Conservation (phyloP, 257 asterid genomes). For the Ocimum tenuiflorum region DNA sequence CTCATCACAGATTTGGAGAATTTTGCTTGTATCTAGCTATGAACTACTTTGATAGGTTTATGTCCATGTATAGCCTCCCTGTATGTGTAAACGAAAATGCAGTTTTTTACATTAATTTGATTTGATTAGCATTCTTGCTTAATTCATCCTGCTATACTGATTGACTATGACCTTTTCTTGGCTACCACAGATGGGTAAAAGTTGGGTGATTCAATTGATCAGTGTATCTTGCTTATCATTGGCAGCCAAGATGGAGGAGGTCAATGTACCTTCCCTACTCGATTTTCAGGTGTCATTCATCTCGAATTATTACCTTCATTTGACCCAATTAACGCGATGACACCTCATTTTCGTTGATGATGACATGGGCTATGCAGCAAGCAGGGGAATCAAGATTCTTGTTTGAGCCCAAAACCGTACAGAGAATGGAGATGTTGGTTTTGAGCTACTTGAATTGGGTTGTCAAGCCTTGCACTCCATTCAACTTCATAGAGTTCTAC, state of each 20-base stretch:
- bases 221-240: conserved; percentile 68
- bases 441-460: conserved; percentile 61
- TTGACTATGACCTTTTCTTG: conserved; percentile 9
- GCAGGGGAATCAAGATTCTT: conserved; percentile 48
- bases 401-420: conserved; percentile 53
- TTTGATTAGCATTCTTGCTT: conserved; percentile 8
- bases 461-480: conserved; percentile 58
- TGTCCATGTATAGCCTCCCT: conserved; percentile 36
- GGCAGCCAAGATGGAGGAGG: conserved; percentile 71
- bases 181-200: conserved; percentile 35
- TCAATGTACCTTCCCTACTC: conserved; percentile 37
- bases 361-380: conserved; percentile 29
- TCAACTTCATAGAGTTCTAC: conserved; percentile 52
- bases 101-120: background rate
- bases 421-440: conserved; percentile 71
- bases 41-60: conserved; percentile 44
- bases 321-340: background rate
- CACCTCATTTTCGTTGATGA: background rate
- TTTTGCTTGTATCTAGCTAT: conserved; percentile 37
- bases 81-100: conserved; percentile 19
- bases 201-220: conserved; percentile 52
- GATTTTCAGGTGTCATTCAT: conserved; percentile 56
- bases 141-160: conserved; percentile 8
- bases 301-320: background rate
- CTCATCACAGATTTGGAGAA: conserved; percentile 38